phyloP scores from a whole-genome alignment of 805 yeast species.

The Lipomyces anomalus region DNA sequence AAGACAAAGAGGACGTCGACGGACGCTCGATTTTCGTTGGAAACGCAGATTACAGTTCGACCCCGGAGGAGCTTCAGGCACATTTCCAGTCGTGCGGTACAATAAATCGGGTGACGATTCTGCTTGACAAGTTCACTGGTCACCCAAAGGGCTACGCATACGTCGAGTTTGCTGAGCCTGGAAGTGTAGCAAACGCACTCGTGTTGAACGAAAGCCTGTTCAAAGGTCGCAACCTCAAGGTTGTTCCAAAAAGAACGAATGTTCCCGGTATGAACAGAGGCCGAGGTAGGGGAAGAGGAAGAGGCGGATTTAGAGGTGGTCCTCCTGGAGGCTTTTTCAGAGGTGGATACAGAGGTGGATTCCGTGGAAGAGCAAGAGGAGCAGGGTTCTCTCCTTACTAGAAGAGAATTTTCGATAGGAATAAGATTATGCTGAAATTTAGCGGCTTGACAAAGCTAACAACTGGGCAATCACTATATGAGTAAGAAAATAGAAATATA shows the following conservation, averaged over 20 bases:
- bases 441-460: no score
- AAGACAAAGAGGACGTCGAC: constrained; percentile 62
- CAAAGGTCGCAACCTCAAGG: constrained; percentile 66
- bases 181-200: constrained; percentile 60
- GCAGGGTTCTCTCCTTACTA: constrained; percentile 45
- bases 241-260: constrained; percentile 72
- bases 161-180: constrained; percentile 68
- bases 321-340: constrained; percentile 18
- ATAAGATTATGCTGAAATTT: background rate
- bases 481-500: no score
- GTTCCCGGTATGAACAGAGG: constrained; percentile 62
- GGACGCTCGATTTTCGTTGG: constrained; percentile 75
- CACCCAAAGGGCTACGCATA: constrained; percentile 80
- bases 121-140: constrained; percentile 67
- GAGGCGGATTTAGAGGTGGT: constrained; percentile 33
- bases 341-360: constrained; percentile 35
- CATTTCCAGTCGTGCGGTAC: constrained; percentile 66
- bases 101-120: constrained; percentile 73
- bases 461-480: no score
- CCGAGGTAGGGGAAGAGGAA: constrained; percentile 47
- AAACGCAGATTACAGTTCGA: constrained; percentile 72
- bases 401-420: constrained; percentile 1
- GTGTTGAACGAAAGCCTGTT: constrained; percentile 59
- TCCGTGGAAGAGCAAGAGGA: constrained; percentile 42
- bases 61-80: constrained; percentile 73